Conservation (phyloP, 1,139 yeast species). For the Candida sojae region DNA sequence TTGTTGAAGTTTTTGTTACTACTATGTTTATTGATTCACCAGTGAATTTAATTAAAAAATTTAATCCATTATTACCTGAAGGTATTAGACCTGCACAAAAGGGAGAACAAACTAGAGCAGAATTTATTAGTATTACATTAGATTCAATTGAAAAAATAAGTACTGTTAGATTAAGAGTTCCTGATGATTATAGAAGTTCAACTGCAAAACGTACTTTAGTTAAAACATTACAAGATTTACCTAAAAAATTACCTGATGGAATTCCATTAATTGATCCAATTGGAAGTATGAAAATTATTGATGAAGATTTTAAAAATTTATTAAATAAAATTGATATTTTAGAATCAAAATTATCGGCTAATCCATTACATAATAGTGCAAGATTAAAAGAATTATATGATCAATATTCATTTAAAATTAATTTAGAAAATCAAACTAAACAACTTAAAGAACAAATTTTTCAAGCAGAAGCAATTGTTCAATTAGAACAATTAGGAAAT, state of each 20-base stretch:
- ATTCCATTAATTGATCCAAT: conserved; percentile 88
- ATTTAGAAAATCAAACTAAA: conserved; percentile 61
- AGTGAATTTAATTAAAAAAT: conserved; percentile 66
- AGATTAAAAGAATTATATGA: conserved; percentile 63
- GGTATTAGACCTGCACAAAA: conserved; percentile 83
- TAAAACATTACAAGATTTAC: conserved; percentile 77
- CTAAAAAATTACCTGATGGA: conserved; percentile 85
- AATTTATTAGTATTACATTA: conserved; percentile 81
- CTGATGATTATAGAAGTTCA: conserved; percentile 72
- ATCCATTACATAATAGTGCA: conserved; percentile 70
- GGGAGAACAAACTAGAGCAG: conserved; percentile 74
- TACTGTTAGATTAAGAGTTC: conserved; percentile 77
- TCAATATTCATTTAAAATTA: conserved; percentile 65
- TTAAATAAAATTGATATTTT: conserved; percentile 79
- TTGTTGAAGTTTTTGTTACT: conserved; percentile 82
- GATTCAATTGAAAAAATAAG: conserved; percentile 75
- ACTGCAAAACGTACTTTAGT: conserved; percentile 73
- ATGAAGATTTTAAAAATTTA: conserved; percentile 69
- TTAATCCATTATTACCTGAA: conserved; percentile 74
- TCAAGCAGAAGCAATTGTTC: conserved; percentile 90
- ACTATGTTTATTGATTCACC: conserved; percentile 81
- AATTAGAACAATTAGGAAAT: conserved; percentile 88
- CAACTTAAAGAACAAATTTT: conserved; percentile 62
- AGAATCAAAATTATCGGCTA: conserved; percentile 68
- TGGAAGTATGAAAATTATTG: conserved; percentile 87